These are phyloP conservation scores for Exserohilum rostratum DNA, from an alignment of 2,329 filamentous ascomycete genomes.

Conservation along the genomic window DNA sequence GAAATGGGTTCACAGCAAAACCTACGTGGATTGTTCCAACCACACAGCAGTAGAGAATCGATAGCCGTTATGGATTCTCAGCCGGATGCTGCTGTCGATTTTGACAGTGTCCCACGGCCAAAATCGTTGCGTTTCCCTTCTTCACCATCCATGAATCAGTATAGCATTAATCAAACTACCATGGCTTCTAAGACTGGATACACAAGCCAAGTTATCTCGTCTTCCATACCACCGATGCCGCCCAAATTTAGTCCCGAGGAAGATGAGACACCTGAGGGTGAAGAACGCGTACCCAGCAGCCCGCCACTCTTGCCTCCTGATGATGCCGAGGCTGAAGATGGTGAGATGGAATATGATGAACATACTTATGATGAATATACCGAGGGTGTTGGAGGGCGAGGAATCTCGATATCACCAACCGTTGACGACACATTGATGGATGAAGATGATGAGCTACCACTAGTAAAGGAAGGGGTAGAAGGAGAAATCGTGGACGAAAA, in stretches of 20 bases:
- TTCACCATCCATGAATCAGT: conserved; percentile 44
- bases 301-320: conserved; percentile 36
- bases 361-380: conserved; percentile 31
- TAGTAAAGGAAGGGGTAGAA: conserved; percentile 21
- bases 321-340: conserved; percentile 29
- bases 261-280: conserved; percentile 19
- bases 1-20: conserved; percentile 24
- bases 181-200: conserved; percentile 36
- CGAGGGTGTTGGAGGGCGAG: conserved; percentile 13
- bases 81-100: conserved; percentile 37
- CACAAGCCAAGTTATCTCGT: conserved; percentile 40
- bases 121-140: conserved; percentile 43
- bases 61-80: conserved; percentile 56
- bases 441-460: conserved; percentile 30
- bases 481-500: conserved; percentile 10
- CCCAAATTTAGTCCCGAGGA: conserved; percentile 29
- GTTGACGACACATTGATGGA: conserved; percentile 25
- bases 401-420: conserved; percentile 5
- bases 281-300: conserved; percentile 47
- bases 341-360: conserved; percentile 31
- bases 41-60: conserved; percentile 41
- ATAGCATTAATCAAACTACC: conserved; percentile 47
- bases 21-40: conserved; percentile 17
- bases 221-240: conserved; percentile 42
- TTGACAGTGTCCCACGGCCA: conserved; percentile 36